Percentiles rank a stretch among this genome's conserved stretches.
Evolutionary conservation across 2,329 filamentous ascomycete genomes (phyloP).

Genomic region (Meredithiella fracta): DNA sequence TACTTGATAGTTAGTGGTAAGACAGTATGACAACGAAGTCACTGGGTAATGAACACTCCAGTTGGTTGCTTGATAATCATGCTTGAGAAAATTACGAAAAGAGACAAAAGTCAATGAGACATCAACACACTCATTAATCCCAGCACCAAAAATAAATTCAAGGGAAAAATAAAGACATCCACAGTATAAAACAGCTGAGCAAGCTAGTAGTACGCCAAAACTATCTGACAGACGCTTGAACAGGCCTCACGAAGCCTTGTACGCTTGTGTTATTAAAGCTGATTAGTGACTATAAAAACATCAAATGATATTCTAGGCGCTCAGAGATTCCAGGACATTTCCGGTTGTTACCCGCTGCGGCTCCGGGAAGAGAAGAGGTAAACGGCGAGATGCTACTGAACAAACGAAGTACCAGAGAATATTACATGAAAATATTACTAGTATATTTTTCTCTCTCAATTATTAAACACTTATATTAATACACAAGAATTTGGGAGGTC

Average conservation of each 20-base stretch:
- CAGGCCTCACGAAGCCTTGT: background rate
- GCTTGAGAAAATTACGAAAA: no score
- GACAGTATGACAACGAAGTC: background rate
- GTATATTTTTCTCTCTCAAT: background rate
- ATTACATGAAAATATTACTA: background rate
- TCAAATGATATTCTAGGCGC: no score
- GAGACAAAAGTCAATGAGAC: no score
- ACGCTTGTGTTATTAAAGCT: background rate
- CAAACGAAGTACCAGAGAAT: no score
- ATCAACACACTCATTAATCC: no score
- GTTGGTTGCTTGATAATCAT: no score
- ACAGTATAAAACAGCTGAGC: no score
- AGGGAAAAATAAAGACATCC: no score
- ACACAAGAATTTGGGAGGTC: no score
- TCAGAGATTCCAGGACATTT: slow-evolving; percentile 2
- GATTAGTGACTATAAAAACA: background rate
- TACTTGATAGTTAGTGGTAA: background rate
- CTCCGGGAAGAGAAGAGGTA: background rate
- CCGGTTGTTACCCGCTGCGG: background rate
- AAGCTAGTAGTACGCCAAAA: background rate
- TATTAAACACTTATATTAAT: no score
- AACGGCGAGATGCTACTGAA: background rate
- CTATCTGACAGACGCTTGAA: background rate
- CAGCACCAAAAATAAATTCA: no score
- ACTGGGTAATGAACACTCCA: background rate